These are phyloP conservation scores for Clarireedia paspali DNA, from an alignment of 2,329 filamentous ascomycete species.

Conservation along the genomic window DNA sequence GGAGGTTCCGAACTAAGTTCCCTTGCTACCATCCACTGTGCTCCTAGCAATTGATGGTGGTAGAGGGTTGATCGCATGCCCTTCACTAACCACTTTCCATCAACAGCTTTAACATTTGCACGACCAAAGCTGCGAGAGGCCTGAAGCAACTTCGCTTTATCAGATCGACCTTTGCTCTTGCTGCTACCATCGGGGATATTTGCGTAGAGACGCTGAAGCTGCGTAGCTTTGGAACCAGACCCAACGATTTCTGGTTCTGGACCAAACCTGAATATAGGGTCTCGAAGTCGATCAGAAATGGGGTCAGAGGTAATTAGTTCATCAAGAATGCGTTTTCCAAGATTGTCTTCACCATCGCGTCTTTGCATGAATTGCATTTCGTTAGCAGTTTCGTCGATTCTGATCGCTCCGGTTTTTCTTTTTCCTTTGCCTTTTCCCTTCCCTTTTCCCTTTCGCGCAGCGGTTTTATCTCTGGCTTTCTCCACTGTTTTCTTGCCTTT, in stretches of 20 bases:
- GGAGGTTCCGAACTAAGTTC: conserved; percentile 36
- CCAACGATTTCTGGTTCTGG: conserved; percentile 15
- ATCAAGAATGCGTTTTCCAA: conserved; percentile 17
- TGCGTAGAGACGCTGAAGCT: conserved; percentile 22
- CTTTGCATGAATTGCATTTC: not conserved
- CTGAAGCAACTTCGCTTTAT: conserved; percentile 31
- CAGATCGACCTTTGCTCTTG: conserved; percentile 17
- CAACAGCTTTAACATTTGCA: conserved; percentile 27
- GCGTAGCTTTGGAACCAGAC: conserved; percentile 16
- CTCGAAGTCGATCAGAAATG: conserved; percentile 17
- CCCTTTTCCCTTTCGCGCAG: conserved; percentile 2
- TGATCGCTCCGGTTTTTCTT: not conserved
- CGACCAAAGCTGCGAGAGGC: conserved; percentile 37
- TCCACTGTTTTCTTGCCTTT: not conserved
- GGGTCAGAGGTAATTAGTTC: conserved; percentile 17
- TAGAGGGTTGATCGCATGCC: conserved; percentile 41
- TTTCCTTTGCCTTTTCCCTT: conserved; percentile 13
- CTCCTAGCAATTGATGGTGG: conserved; percentile 43
- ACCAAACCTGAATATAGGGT: conserved; percentile 16
- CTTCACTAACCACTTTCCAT: conserved; percentile 36
- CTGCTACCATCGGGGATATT: conserved; percentile 21
- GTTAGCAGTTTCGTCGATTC: not conserved
- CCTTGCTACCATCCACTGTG: conserved; percentile 45
- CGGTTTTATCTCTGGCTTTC: not conserved
- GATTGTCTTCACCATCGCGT: conserved; percentile 12